Base-by-base conservation (phyloP, 495 filamentous ascomycete species). In the Parachaetomium inaequale region DNA sequence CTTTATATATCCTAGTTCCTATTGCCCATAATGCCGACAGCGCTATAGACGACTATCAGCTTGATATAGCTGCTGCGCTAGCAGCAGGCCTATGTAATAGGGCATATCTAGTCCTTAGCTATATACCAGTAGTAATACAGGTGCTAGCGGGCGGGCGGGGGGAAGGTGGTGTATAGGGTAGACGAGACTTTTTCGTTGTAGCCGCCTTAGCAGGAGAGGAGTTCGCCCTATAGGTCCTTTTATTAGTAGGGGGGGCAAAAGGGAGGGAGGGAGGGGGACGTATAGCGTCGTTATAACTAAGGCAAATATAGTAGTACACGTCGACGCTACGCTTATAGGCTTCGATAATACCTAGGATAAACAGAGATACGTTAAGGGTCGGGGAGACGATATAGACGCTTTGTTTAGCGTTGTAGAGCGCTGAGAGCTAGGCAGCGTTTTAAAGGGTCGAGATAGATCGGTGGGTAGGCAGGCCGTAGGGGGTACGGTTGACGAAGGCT, bases 1-100 rank as follows among this genome's bases (percentile, higher is more conserved):
- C 79, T 84, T 75, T 93, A 89, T n/a, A 88, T 91, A 57, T 93
- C 89, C 67, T 89, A 84, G 68, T 93, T 93, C 1, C 89, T 88
- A 63, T 84, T 89, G 7, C 88, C 88, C 76, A 87, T 81, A 50
- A 92, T 86, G 14, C 81, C 87, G 62, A 93, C 74, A 45, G 74
- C 76, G 42, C 81, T 83, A 68, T 93, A 89, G 5, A 85, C 82
- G 57, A 93, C 84, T 74, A 93, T 82, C 50, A 93, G 72, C 69
- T 93, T 93, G 70, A 91, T 75, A 68, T 92, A 88, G 68, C 88
- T 91, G 67, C 79, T 84, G 3, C 89, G 80, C 29, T 79, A 73
- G 68, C 88, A 86, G 66, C 80, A 81, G 11, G 72, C 74, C 32
- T 86, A 84, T 34, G 84, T 78, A 42, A 92, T 84, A 0, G 89